Evolutionary conservation across 176 grass and related monocot genomes (phyloP).

Genomic region (Zoysia japonica): DNA sequence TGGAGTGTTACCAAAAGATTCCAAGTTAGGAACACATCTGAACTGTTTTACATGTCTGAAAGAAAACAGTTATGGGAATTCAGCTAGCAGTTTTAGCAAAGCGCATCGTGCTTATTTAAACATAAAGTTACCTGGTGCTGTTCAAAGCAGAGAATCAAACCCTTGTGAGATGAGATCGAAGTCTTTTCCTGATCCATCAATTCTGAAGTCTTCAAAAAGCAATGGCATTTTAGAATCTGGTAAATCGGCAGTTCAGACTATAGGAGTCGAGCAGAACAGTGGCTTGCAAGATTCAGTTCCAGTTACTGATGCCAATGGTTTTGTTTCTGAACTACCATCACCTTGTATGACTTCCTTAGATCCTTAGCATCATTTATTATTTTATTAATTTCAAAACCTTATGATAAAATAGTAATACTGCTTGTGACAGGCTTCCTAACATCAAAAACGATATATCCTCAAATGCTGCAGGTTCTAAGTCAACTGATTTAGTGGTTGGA

Average conservation of each 20-base stretch:
- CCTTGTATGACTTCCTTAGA: slow-evolving; percentile 37
- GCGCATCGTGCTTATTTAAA: slow-evolving; percentile 22
- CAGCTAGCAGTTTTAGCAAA: slow-evolving; percentile 33
- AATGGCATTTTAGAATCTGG: slow-evolving; percentile 43
- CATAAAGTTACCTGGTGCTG: slow-evolving; percentile 16
- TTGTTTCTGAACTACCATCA: slow-evolving; percentile 32
- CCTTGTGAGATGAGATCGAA: slow-evolving; percentile 36
- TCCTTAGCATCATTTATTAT: slow-evolving; percentile 15
- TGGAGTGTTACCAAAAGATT: slow-evolving; percentile 25
- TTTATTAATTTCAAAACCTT: slow-evolving; percentile 18
- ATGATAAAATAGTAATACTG: slow-evolving; percentile 20
- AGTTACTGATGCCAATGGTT: slow-evolving; percentile 13
- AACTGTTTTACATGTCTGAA: slow-evolving; percentile 33
- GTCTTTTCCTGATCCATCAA: slow-evolving; percentile 39
- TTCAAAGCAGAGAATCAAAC: slow-evolving; percentile 28
- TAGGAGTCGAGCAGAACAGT: slow-evolving; percentile 40
- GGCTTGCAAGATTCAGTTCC: slow-evolving; percentile 24
- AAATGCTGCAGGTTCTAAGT: slow-evolving; percentile 32
- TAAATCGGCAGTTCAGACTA: slow-evolving; percentile 30
- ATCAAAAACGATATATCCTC: slow-evolving; percentile 13
- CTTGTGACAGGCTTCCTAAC: slow-evolving; percentile 10
- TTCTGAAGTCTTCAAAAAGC: slow-evolving; percentile 26
- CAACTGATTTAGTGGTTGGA: slow-evolving; percentile 18
- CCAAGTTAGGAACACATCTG: slow-evolving; percentile 28
- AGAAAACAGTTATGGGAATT: slow-evolving; percentile 43